A percentile compares a stretch with the other conserved stretches of the same genome.
These are phyloP conservation scores for Aspergillus asperescens DNA, from an alignment of 495 filamentous ascomycete species.

Conservation along the genomic window DNA sequence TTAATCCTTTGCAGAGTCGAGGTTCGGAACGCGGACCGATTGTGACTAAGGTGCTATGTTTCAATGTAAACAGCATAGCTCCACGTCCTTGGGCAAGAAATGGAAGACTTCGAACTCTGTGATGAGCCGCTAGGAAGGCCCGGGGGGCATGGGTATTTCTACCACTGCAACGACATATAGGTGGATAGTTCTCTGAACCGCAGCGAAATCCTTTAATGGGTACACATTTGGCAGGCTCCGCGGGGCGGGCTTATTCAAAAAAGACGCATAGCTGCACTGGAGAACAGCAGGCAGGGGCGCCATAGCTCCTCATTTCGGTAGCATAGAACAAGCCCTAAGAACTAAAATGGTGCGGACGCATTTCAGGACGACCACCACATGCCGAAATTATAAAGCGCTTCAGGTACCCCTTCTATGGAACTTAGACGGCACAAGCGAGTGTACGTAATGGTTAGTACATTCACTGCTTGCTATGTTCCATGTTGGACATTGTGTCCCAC, in stretches of 20 bases:
- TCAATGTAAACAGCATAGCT: background rate
- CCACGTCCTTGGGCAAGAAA: background rate
- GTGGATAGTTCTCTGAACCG: background rate
- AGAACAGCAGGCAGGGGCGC: too few species aligned
- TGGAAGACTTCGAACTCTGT: background rate
- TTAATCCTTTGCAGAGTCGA: background rate
- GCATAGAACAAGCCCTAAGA: too few species aligned
- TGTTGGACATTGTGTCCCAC: background rate
- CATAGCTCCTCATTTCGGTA: too few species aligned
- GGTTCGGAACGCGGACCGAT: background rate
- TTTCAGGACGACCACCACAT: too few species aligned
- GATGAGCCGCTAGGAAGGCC: background rate
- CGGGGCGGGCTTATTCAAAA: slow-evolving; percentile 1
- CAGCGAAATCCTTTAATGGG: background rate
- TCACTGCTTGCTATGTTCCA: background rate
- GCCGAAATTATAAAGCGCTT: too few species aligned
- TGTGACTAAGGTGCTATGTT: background rate
- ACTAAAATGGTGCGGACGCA: too few species aligned
- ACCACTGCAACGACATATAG: background rate
- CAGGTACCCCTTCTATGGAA: too few species aligned
- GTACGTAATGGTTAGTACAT: background rate
- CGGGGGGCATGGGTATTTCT: background rate
- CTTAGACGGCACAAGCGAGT: too few species aligned
- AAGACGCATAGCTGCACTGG: background rate
- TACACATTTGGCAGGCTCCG: background rate